Percentiles rank a stretch among this genome's conserved stretches.
Evolutionary conservation across 352 stramenopile genomes (phyloP).

Genomic region (Globisporangium nagaii): DNA sequence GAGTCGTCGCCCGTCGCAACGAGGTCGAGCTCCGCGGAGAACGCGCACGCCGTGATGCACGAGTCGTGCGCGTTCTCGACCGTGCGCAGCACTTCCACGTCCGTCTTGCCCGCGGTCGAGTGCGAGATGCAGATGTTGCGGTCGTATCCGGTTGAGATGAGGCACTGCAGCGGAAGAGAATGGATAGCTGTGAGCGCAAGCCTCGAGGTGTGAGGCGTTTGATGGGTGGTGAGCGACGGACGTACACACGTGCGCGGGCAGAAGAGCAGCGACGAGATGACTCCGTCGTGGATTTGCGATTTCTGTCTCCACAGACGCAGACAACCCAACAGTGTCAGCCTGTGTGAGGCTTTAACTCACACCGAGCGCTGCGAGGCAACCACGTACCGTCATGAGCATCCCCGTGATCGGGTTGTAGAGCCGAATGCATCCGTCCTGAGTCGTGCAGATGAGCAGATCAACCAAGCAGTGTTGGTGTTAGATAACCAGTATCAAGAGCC

Average conservation of each 20-base stretch:
- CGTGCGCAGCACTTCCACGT: slow-evolving; percentile 53
- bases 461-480: too few species aligned
- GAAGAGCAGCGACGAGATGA: slow-evolving; percentile 54
- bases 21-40: slow-evolving; percentile 29
- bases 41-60: slow-evolving; percentile 52
- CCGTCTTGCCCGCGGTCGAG: slow-evolving; percentile 33
- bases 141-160: slow-evolving; percentile 60
- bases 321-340: neutral
- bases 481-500: too few species aligned
- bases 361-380: too few species aligned
- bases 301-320: slow-evolving; percentile 20
- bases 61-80: slow-evolving; percentile 60
- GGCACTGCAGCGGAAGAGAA: slow-evolving; percentile 24
- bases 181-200: neutral
- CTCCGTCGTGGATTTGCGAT: slow-evolving; percentile 44
- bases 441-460: too few species aligned
- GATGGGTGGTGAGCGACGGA: too few species aligned
- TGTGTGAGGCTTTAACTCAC: too few species aligned
- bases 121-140: slow-evolving; percentile 48
- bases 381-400: slow-evolving; percentile 34
- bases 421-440: slow-evolving; percentile 50
- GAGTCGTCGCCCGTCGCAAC: slow-evolving; percentile 54
- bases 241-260: slow-evolving; percentile 49
- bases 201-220: too few species aligned
- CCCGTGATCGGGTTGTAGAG: slow-evolving; percentile 71